A percentile compares a stretch with the other conserved stretches of the same genome.
Conservation (phyloP, 805 yeast species). For the Candida wancherniae region DNA sequence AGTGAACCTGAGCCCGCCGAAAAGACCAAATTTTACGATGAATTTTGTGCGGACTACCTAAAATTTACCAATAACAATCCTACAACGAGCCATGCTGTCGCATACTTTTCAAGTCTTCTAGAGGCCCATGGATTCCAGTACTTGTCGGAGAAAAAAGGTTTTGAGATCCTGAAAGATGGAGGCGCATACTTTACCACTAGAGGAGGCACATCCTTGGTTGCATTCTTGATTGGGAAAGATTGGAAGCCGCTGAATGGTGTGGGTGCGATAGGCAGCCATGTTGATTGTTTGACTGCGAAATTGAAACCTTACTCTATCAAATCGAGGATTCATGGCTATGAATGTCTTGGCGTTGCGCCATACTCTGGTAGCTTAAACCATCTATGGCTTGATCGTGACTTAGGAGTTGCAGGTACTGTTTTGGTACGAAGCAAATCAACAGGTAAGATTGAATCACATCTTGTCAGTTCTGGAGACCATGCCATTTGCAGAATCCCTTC, state of each 20-base stretch:
- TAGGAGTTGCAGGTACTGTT: constrained; percentile 38
- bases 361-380: constrained; percentile 34
- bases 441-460: constrained; percentile 21
- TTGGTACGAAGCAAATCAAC: constrained; percentile 18
- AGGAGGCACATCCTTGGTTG: constrained; percentile 32
- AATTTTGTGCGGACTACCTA: constrained; percentile 21
- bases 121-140: constrained; percentile 25
- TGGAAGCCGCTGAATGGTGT: constrained; percentile 32
- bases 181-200: constrained; percentile 26
- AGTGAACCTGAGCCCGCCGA: too few species aligned
- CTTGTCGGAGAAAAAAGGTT: constrained; percentile 20
- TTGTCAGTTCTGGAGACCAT: constrained; percentile 30
- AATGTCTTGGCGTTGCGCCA: constrained; percentile 36
- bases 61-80: constrained; percentile 34
- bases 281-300: constrained; percentile 35
- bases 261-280: constrained; percentile 29
- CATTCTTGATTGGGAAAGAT: constrained; percentile 33
- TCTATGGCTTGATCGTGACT: constrained; percentile 39
- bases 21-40: constrained; percentile 14
- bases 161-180: constrained; percentile 7
- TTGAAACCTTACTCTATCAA: constrained; percentile 28
- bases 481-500: constrained; percentile 39
- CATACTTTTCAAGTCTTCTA: constrained; percentile 21
- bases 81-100: constrained; percentile 37
- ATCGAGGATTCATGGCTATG: constrained; percentile 26